Evolutionary conservation across 208 protist genomes (phyloP).

Genomic region (Leishmania turanica): DNA sequence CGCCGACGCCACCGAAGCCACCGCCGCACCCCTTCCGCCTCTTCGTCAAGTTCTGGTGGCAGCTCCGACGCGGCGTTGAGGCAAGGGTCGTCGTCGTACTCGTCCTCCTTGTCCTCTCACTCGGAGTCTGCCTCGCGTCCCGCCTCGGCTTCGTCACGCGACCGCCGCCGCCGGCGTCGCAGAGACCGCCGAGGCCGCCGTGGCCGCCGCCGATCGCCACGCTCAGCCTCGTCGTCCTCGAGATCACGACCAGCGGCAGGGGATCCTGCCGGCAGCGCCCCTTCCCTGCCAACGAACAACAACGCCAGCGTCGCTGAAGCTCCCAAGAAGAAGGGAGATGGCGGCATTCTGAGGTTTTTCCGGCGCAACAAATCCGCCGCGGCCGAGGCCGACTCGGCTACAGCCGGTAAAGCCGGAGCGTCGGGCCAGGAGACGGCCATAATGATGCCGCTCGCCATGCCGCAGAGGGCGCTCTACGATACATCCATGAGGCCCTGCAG

Average conservation of each 20-base stretch:
- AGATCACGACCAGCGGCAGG: too few species aligned
- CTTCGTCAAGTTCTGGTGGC: neutral
- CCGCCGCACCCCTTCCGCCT: constrained; percentile 6
- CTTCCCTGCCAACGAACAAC: neutral
- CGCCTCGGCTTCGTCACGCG: constrained; percentile 9
- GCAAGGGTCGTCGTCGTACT: neutral
- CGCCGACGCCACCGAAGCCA: constrained; percentile 18
- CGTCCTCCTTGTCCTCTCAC: constrained; percentile 5
- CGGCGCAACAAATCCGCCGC: constrained; percentile 18
- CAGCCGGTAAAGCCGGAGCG: neutral
- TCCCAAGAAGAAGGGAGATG: constrained; percentile 14
- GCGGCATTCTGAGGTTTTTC: constrained; percentile 20
- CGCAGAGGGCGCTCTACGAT: constrained; percentile 12
- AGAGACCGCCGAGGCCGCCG: neutral
- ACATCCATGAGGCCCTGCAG: neutral
- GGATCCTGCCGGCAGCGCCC: neutral
- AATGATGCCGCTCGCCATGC: constrained; percentile 16
- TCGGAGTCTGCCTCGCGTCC: neutral
- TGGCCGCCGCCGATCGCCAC: constrained; percentile 4
- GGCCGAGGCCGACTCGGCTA: neutral
- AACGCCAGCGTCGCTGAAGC: constrained; percentile 1
- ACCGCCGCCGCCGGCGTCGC: constrained; percentile 8
- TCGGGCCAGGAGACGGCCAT: neutral
- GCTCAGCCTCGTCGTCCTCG: neutral
- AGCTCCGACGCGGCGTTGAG: constrained; percentile 1